These are phyloP conservation scores for Fusarium succisae DNA, from an alignment of 2,329 filamentous ascomycete species.

Conservation along the genomic window DNA sequence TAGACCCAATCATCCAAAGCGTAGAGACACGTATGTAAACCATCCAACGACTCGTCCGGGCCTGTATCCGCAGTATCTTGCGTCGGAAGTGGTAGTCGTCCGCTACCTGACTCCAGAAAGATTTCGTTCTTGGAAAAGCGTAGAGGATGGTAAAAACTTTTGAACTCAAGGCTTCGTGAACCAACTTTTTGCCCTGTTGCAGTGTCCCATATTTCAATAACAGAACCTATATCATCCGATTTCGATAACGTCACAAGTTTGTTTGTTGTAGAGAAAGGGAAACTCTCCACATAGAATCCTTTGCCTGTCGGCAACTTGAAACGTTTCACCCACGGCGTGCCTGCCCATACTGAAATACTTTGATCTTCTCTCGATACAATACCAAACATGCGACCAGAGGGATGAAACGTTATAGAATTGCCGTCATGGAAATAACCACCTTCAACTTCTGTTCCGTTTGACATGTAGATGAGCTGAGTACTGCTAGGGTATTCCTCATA, in stretches of 20 bases:
- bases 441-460: too few relatives aligned
- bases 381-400: fast-evolving
- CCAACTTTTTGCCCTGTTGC: fast-evolving
- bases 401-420: too few relatives aligned
- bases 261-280: too few relatives aligned
- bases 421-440: fast-evolving
- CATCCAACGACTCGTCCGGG: fast-evolving
- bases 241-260: fast-evolving
- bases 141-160: too few relatives aligned
- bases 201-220: too few relatives aligned
- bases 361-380: fast-evolving
- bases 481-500: fast-evolving
- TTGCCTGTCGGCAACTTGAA: too few relatives aligned
- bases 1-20: neutral
- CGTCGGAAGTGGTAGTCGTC: too few relatives aligned
- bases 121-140: fast-evolving
- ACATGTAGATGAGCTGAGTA: fast-evolving
- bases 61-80: fast-evolving
- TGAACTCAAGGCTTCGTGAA: too few relatives aligned
- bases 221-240: too few relatives aligned
- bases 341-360: too few relatives aligned
- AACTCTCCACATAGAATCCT: too few relatives aligned
- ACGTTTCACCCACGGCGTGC: fast-evolving
- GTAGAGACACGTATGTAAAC: neutral
- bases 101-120: too few relatives aligned